Evolutionary conservation across 2,329 filamentous ascomycete genomes (phyloP).

Genomic region (Penicillium palitans): DNA sequence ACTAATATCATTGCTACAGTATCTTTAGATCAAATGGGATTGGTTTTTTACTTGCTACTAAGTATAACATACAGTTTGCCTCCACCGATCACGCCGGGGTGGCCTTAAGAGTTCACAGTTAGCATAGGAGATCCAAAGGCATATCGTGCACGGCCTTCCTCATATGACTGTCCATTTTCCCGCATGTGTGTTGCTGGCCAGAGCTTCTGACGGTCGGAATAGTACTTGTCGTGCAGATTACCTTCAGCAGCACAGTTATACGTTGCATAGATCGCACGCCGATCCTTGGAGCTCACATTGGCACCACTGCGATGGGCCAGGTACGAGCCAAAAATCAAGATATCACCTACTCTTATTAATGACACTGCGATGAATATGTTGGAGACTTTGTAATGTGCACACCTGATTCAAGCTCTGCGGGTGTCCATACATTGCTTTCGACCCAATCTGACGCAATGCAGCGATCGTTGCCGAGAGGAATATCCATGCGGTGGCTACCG

Average conservation of each 20-base stretch:
- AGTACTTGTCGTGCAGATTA: conserved; percentile 44
- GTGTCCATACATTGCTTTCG: conserved; percentile 33
- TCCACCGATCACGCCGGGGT: background rate
- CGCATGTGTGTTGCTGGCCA: conserved; percentile 46
- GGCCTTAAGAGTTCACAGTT: conserved; percentile 30
- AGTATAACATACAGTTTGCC: background rate
- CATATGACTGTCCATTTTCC: conserved; percentile 36
- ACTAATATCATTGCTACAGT: background rate
- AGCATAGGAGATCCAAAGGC: conserved; percentile 44
- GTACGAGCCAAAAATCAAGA: conserved; percentile 27
- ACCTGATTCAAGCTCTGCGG: no score
- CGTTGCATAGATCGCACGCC: no score
- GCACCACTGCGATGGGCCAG: conserved; percentile 33
- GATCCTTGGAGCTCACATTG: conserved; percentile 36
- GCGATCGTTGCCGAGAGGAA: conserved; percentile 38
- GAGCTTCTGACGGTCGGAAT: conserved; percentile 41
- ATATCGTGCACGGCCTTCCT: conserved; percentile 38
- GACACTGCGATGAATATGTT: no score
- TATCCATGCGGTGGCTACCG: conserved; percentile 40
- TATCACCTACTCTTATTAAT: background rate
- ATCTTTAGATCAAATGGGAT: background rate
- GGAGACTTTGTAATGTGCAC: no score
- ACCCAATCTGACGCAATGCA: conserved; percentile 41
- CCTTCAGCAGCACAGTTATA: no score
- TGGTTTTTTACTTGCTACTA: background rate